These are phyloP conservation scores for Suhomyces tanzawaensis DNA, from an alignment of 805 yeast genomes.

Conservation along the genomic window DNA sequence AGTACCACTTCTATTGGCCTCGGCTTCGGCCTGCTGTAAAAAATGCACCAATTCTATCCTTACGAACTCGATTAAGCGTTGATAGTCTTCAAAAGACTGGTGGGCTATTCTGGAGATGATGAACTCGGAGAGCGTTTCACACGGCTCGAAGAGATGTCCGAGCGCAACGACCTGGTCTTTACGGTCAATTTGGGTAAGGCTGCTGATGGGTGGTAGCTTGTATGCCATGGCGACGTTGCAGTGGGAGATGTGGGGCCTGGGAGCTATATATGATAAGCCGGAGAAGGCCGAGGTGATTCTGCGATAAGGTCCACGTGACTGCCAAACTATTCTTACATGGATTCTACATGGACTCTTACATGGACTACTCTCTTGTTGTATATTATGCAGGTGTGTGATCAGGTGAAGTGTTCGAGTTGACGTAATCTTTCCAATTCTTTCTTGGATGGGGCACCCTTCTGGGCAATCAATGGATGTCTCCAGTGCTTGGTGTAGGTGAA, in stretches of 20 bases:
- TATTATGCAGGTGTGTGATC: slow-evolving; percentile 3
- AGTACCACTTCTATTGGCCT: slow-evolving; percentile 17
- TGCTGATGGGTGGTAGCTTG: slow-evolving; percentile 2
- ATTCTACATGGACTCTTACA: too few species aligned
- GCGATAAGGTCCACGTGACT: neutral
- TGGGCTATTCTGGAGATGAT: slow-evolving; percentile 25
- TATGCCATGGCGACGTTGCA: neutral
- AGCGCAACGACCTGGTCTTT: slow-evolving; percentile 39
- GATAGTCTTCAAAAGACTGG: slow-evolving; percentile 18
- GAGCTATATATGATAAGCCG: neutral
- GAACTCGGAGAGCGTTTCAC: slow-evolving; percentile 43
- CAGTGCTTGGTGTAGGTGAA: slow-evolving; percentile 47
- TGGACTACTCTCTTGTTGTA: too few species aligned
- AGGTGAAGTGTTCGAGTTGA: slow-evolving; percentile 44
- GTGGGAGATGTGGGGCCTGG: neutral
- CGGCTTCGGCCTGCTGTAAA: slow-evolving; percentile 22
- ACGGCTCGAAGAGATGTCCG: slow-evolving; percentile 64
- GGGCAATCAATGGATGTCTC: slow-evolving; percentile 50
- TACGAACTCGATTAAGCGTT: slow-evolving; percentile 44
- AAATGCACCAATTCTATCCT: slow-evolving; percentile 38
- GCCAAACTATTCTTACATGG: neutral
- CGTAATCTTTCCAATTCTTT: slow-evolving; percentile 43
- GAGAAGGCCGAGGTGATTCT: slow-evolving; percentile 2
- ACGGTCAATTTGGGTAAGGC: slow-evolving; percentile 14
- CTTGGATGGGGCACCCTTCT: slow-evolving; percentile 41